Evolutionary conservation across 345 rosid genomes (phyloP).

Genomic region (Turritis glabra): DNA sequence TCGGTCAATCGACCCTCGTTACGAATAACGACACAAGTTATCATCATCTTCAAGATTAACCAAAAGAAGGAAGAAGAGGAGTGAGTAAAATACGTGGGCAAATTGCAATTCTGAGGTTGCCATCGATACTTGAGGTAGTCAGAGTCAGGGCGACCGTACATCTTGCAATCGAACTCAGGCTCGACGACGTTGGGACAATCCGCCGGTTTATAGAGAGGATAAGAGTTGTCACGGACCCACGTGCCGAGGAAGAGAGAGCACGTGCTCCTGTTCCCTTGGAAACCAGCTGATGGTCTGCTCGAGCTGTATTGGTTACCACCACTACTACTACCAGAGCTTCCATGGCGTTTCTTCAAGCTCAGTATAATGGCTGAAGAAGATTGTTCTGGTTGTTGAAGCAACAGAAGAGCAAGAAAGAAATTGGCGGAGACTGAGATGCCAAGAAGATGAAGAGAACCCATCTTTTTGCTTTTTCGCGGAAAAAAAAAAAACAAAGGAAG

Average conservation of each 20-base stretch:
- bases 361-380: slow-evolving; percentile 61
- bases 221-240: slow-evolving; percentile 79
- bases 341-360: slow-evolving; percentile 64
- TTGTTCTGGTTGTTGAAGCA: slow-evolving; percentile 36
- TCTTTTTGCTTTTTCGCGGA: slow-evolving; percentile 13
- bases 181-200: slow-evolving; percentile 67
- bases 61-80: neutral
- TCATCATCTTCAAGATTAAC: neutral
- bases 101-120: slow-evolving; percentile 83
- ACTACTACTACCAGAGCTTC: slow-evolving; percentile 33
- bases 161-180: slow-evolving; percentile 75
- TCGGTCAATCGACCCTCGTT: neutral
- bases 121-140: slow-evolving; percentile 84
- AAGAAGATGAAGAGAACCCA: slow-evolving; percentile 23
- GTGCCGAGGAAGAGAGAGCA: slow-evolving; percentile 51
- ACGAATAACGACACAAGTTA: neutral
- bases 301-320: slow-evolving; percentile 47
- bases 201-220: slow-evolving; percentile 72
- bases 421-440: slow-evolving; percentile 38
- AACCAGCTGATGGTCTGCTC: slow-evolving; percentile 46
- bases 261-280: slow-evolving; percentile 58
- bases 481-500: neutral
- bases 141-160: slow-evolving; percentile 88
- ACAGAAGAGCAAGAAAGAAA: slow-evolving; percentile 27
- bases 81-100: slow-evolving; percentile 59